Evolutionary conservation across 495 filamentous ascomycete genomes (phyloP).

Genomic region (Neurospora sp.): DNA sequence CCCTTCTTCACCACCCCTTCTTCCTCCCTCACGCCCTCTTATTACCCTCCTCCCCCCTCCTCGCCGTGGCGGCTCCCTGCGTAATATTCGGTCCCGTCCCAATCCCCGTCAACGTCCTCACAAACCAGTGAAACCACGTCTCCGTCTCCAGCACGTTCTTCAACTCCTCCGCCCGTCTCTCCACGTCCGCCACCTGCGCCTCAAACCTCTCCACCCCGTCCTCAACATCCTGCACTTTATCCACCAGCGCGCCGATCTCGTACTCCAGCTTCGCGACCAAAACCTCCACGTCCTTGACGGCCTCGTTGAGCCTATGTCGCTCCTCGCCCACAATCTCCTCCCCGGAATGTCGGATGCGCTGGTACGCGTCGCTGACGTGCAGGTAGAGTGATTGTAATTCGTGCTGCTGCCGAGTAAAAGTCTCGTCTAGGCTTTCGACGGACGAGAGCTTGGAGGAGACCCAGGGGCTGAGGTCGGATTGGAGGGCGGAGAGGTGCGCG

Average conservation of each 20-base stretch:
- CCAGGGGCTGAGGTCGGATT: constrained; percentile 50
- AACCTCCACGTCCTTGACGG: constrained; percentile 70
- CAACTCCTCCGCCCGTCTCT: constrained; percentile 62
- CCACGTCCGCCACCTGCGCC: constrained; percentile 67
- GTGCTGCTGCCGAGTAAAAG: constrained; percentile 48
- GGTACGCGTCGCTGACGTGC: constrained; percentile 54
- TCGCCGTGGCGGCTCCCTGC: constrained; percentile 7
- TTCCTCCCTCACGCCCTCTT: not conserved
- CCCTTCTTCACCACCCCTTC: not conserved
- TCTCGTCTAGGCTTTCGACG: constrained; percentile 53
- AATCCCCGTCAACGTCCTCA: constrained; percentile 48
- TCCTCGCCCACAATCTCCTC: constrained; percentile 60
- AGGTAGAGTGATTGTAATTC: constrained; percentile 59
- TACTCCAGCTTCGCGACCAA: constrained; percentile 87
- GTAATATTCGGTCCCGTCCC: constrained; percentile 47
- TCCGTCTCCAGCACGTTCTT: constrained; percentile 53
- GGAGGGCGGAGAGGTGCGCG: constrained; percentile 35
- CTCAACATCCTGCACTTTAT: constrained; percentile 82
- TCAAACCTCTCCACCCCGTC: constrained; percentile 73
- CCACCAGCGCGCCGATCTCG: constrained; percentile 70
- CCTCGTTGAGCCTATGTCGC: constrained; percentile 55
- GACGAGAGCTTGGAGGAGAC: constrained; percentile 50
- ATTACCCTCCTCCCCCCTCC: not conserved
- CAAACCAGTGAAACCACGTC: constrained; percentile 49
- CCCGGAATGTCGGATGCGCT: constrained; percentile 51